Base-by-base conservation (phyloP, 2,329 filamentous ascomycete species). In the Ophiostoma sp. region DNA sequence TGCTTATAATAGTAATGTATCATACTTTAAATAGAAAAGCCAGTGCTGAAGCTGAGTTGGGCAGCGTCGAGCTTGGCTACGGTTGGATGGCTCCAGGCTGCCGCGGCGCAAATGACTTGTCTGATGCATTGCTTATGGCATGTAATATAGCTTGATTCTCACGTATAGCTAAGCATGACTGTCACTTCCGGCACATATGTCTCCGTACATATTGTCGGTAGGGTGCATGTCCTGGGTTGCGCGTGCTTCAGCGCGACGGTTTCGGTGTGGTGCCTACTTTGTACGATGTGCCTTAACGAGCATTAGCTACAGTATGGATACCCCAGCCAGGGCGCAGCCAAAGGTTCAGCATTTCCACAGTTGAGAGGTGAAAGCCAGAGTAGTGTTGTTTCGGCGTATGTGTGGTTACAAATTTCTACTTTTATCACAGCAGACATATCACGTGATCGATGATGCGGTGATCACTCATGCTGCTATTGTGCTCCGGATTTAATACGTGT, bases 1-100 rank as follows among this genome's bases (percentile, higher is more conserved):
- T 13, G 4, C 13, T 41, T 15, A 41, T 31, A 52, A 20, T 52
- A 20, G 20, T 64, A 33, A 33, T 15, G 39, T 15, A 41, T 41
- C 39, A 41, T 41, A 10, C 62, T 65, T 65, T 41, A 65, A 65
- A 27, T 65, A 65, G 62, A 65, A 65, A 4, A 39, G 11, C n/a
- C 20, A 65, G 13, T 10, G 20, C 35, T 13, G 20, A 20, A 23
- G 54, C 27, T 13, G 20, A 54, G n/a, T 27, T 6, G 27, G 54
- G 23, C 27, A 31, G 54, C 27, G 17, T 57, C 52, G n/a, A 48
- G 13, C 52, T 57, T 57, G 52, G 17, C n/a, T 57, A 7, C 17
- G 17, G 44, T 27, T n/a, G 27, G 23, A 17, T 27, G 10, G 17
- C n/a, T 57, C 11, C 36, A 48, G 20, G 44, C 17, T 60, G 27